phyloP scores from a whole-genome alignment of 306 rosid genomes.

The Vicia sativa region DNA sequence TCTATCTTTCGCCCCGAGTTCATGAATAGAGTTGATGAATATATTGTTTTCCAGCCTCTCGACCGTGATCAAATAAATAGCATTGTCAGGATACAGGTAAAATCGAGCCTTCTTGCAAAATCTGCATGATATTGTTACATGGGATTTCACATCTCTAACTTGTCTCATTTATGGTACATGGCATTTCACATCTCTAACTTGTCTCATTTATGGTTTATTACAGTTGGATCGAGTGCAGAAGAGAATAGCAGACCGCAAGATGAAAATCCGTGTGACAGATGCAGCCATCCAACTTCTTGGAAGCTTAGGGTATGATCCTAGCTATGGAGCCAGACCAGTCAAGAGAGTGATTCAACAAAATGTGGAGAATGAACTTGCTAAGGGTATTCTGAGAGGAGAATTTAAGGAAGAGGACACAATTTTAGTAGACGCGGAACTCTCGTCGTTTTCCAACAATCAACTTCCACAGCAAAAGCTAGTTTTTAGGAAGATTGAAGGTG shows the following conservation, averaged over 20 bases:
- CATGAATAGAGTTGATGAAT: constrained; percentile 95
- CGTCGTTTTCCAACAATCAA: constrained; percentile 71
- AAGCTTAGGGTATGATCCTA: constrained; percentile 87
- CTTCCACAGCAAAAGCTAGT: constrained; percentile 82
- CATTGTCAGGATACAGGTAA: constrained; percentile 92
- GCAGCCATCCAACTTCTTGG: constrained; percentile 86
- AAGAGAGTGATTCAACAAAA: constrained; percentile 95
- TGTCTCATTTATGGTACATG: no score
- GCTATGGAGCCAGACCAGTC: constrained; percentile 95
- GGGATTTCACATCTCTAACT: no score
- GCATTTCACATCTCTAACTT: neutral
- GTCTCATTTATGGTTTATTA: neutral
- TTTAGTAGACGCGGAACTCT: constrained; percentile 73
- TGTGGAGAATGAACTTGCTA: constrained; percentile 92
- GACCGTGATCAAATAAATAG: constrained; percentile 77
- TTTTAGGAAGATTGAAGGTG: constrained; percentile 55
- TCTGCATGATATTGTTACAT: no score
- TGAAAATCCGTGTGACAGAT: constrained; percentile 70
- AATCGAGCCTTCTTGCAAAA: no score
- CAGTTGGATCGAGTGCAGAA: constrained; percentile 78
- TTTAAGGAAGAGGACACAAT: constrained; percentile 79
- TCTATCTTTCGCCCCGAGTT: constrained; percentile 89
- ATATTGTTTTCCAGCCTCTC: constrained; percentile 94
- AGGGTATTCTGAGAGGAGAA: constrained; percentile 91
- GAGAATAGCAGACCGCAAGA: constrained; percentile 85